These are phyloP conservation scores for Russula olivacea DNA, from an alignment of 768 basidiomycete species.

Conservation along the genomic window DNA sequence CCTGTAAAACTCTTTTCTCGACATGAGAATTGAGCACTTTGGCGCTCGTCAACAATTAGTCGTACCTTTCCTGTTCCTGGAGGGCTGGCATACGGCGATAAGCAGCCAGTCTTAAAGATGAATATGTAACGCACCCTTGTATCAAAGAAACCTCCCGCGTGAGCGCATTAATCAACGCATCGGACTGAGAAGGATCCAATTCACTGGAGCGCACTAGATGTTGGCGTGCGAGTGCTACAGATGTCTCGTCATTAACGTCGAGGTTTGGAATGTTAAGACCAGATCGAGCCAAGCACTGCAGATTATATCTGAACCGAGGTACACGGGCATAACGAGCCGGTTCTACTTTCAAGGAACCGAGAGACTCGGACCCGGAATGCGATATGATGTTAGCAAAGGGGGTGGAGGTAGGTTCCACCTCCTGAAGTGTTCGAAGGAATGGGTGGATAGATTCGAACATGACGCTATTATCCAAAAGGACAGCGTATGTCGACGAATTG, in stretches of 20 bases:
- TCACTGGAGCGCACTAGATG: slow-evolving; percentile 45
- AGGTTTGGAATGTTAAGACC: slow-evolving; percentile 34
- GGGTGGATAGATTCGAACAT: slow-evolving; percentile 19
- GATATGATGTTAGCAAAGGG: slow-evolving; percentile 20
- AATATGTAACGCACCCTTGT: slow-evolving; percentile 49
- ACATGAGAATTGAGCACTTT: neutral
- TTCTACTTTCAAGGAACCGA: neutral
- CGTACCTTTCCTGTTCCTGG: slow-evolving; percentile 73
- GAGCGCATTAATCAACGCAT: slow-evolving; percentile 58
- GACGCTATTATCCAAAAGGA: slow-evolving; percentile 24
- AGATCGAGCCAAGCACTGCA: slow-evolving; percentile 43
- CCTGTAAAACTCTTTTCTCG: slow-evolving; percentile 53
- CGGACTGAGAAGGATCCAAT: slow-evolving; percentile 66
- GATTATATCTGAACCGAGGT: slow-evolving; percentile 52
- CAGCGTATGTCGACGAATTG: slow-evolving; percentile 11
- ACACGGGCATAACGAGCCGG: slow-evolving; percentile 12
- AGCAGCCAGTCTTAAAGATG: neutral
- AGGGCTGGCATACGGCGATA: slow-evolving; percentile 39
- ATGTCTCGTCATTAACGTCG: slow-evolving; percentile 37
- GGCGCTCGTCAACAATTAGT: neutral
- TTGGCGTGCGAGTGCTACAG: slow-evolving; percentile 43
- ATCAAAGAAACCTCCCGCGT: slow-evolving; percentile 59
- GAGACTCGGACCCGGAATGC: neutral
- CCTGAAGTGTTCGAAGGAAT: slow-evolving; percentile 20
- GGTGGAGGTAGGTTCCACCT: slow-evolving; percentile 16